Base-by-base conservation (phyloP, 495 filamentous ascomycete genomes). In the Bryoglossum gracile region DNA sequence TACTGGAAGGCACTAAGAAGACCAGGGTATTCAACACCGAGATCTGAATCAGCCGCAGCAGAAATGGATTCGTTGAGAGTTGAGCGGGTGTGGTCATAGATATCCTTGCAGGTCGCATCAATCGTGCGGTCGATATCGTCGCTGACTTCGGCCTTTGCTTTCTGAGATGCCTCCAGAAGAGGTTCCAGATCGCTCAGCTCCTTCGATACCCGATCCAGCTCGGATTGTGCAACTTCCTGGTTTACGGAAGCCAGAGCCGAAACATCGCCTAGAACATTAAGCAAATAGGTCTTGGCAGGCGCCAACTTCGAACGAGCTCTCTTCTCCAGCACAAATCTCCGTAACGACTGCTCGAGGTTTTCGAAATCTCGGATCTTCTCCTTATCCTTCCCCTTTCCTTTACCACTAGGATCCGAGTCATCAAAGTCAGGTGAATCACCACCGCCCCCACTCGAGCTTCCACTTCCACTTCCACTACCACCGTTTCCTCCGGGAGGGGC, bases 301-400 rank as follows among this genome's bases (percentile, higher is more conserved):
- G 92, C 92, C 54, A 98, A 77, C 67, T 98, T 98, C 10, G 91
- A 96, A 13, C 88, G 79, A 23, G 92, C 89, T 39, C 92, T 81
- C 69, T 95, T 96, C 59, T 97, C 92, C 38, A 98, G 81, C 26
- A 98, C 92, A 60, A 98, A 98, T 43, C 89, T 82, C 41, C 94
- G 78, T 46, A 98, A 65, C 25, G 90, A 89, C 49, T 84, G 75
- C 65, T 98, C 92, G 8, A 97, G 74, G 26, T 84, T 81, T 55
- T 89, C 81, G 53, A 98, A 98, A 51, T 97, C 91, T 41, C 83
- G 78, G 13, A 87, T 68, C 65, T 90, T 89, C 64, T 94, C 85
- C 61, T 79, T 82, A 41, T 95, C 84, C 61, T 95, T 94, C 43
- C 82, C 89, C 61, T 97, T 95, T 34, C 86, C 89, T 61, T 92